Percentiles rank a stretch among this genome's conserved stretches.
Evolutionary conservation across 345 rosid species (phyloP).

Genomic region (Citrus australasica): DNA sequence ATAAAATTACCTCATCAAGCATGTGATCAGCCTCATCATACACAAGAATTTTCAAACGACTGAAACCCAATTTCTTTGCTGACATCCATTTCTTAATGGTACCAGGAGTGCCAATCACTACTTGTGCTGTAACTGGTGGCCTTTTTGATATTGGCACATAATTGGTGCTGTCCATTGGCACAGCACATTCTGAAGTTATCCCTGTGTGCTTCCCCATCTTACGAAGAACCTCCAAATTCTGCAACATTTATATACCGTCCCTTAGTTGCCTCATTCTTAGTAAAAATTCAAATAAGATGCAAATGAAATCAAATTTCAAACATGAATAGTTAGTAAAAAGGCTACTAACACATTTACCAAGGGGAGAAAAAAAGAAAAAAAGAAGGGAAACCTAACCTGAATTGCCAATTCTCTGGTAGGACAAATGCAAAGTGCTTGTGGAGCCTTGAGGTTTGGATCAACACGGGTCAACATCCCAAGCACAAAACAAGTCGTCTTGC

Average conservation of each 20-base stretch:
- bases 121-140: slow-evolving; percentile 54
- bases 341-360: neutral
- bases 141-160: slow-evolving; percentile 34
- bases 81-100: slow-evolving; percentile 80
- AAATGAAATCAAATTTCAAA: neutral
- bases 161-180: slow-evolving; percentile 55
- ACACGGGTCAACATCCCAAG: slow-evolving; percentile 94
- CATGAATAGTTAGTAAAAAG: neutral
- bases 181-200: slow-evolving; percentile 66
- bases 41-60: slow-evolving; percentile 68
- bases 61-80: slow-evolving; percentile 48
- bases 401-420: slow-evolving; percentile 92
- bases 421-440: slow-evolving; percentile 95
- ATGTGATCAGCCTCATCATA: slow-evolving; percentile 99
- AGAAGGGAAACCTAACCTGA: slow-evolving; percentile 50
- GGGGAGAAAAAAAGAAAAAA: neutral
- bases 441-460: slow-evolving; percentile 46
- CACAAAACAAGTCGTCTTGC: slow-evolving; percentile 95
- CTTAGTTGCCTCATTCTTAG: neutral
- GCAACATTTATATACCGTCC: slow-evolving; percentile 11
- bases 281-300: neutral
- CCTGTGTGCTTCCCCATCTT: slow-evolving; percentile 94
- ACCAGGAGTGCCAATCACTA: slow-evolving; percentile 97
- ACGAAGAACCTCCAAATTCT: slow-evolving; percentile 89
- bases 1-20: slow-evolving; percentile 68